phyloP scores from a whole-genome alignment of 768 basidiomycete species.

The Trametes meyenii region DNA sequence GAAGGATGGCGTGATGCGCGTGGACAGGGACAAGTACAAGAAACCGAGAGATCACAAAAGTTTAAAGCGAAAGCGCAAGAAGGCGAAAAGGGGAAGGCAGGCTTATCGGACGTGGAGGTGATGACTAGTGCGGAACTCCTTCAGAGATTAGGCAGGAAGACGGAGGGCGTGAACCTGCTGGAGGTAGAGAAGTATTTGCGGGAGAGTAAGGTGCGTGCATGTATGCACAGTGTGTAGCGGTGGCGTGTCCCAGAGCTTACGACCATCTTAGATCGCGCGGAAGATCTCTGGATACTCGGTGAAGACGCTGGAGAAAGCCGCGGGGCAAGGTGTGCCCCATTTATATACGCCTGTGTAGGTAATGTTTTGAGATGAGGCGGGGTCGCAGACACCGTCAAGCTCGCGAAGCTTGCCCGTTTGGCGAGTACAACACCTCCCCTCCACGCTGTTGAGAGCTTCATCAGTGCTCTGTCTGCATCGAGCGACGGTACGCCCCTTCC shows the following conservation, averaged over 20 bases:
- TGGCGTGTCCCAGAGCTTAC: background rate
- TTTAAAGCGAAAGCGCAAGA: constrained; percentile 1
- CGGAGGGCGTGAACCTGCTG: constrained; percentile 77
- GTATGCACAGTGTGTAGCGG: too few species aligned
- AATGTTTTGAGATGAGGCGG: too few species aligned
- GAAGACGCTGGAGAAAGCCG: constrained; percentile 32
- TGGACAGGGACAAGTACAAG: too few species aligned
- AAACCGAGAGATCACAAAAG: too few species aligned
- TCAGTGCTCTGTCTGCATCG: constrained; percentile 74
- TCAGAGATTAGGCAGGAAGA: constrained; percentile 64
- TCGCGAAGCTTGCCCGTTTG: constrained; percentile 30
- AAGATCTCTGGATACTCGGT: constrained; percentile 86
- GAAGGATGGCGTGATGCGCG: constrained; percentile 53
- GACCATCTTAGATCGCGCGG: constrained; percentile 54
- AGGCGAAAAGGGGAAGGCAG: constrained; percentile 31
- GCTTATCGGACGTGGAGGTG: constrained; percentile 48
- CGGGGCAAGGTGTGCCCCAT: constrained; percentile 27
- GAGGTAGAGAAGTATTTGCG: constrained; percentile 82
- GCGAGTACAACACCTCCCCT: constrained; percentile 67
- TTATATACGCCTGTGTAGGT: background rate
- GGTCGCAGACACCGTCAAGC: constrained; percentile 28
- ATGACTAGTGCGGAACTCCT: constrained; percentile 70
- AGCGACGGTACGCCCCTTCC: constrained; percentile 58
- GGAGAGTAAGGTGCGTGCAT: constrained; percentile 69
- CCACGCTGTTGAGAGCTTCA: constrained; percentile 78